These are phyloP conservation scores for Mucor circinelloides DNA, from an alignment of 371 early-diverging fungal genomes.

Conservation along the genomic window DNA sequence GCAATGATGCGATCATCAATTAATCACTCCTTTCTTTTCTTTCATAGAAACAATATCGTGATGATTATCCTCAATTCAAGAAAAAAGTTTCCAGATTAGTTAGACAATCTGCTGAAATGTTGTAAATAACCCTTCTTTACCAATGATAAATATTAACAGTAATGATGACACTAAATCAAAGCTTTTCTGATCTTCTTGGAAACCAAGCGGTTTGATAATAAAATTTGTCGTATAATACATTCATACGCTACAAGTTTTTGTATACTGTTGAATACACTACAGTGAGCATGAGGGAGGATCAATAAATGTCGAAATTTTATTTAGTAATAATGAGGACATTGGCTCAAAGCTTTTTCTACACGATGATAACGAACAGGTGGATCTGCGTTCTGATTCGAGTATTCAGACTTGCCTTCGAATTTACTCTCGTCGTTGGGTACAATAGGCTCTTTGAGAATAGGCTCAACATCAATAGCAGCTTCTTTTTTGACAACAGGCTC, in stretches of 20 bases:
- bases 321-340: neutral
- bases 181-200: too few species aligned
- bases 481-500: neutral
- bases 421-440: neutral
- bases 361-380: neutral
- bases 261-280: too few species aligned
- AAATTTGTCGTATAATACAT: neutral
- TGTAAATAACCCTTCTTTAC: conserved; percentile 11
- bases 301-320: neutral
- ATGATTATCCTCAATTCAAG: conserved; percentile 70
- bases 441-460: neutral
- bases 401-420: neutral
- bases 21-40: neutral
- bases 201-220: neutral
- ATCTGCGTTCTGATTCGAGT: neutral
- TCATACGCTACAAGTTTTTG: too few species aligned
- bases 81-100: conserved; percentile 74
- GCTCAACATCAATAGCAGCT: neutral
- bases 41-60: conserved; percentile 74
- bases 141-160: neutral
- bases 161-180: neutral
- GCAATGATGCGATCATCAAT: neutral
- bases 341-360: neutral
- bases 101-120: conserved; percentile 60
- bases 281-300: too few species aligned